Evolutionary conservation across 164 flowering plant genomes (phyloP).

Genomic region (Warburgia ugandensis): DNA sequence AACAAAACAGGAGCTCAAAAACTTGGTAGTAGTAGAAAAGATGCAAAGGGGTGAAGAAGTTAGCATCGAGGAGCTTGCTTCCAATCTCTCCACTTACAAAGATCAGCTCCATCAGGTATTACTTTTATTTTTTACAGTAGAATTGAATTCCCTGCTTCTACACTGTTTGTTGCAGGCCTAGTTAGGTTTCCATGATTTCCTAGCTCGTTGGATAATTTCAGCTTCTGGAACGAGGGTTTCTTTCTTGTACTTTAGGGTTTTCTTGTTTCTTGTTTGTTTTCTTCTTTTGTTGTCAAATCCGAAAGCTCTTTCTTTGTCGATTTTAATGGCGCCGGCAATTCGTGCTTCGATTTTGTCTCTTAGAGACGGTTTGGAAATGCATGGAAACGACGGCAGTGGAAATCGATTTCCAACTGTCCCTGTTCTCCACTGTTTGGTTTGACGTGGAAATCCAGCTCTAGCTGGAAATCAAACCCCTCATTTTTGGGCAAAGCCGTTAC

Average conservation of each 20-base stretch:
- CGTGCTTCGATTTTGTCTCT: neutral
- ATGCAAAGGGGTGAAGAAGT: conserved; percentile 66
- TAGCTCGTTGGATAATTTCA: neutral
- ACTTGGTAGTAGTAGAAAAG: no score
- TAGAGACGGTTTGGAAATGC: neutral
- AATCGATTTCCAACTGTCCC: neutral
- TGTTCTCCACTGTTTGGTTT: neutral
- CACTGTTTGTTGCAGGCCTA: neutral
- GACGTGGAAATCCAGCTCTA: neutral
- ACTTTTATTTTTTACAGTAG: neutral
- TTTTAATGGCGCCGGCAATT: neutral
- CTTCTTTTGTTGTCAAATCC: neutral
- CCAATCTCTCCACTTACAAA: conserved; percentile 73
- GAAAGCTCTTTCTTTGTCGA: no score
- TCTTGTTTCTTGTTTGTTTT: neutral
- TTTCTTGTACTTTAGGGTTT: conserved; percentile 1
- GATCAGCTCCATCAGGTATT: conserved; percentile 77
- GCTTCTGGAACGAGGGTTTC: neutral
- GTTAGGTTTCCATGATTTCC: neutral
- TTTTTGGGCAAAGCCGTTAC: no score
- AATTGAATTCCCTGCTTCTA: neutral
- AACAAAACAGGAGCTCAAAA: no score
- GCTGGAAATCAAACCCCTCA: neutral
- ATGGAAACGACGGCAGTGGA: no score
- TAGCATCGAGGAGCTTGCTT: conserved; percentile 67